Base-by-base conservation (phyloP, 2,329 filamentous ascomycete genomes). In the Monosporascus sp. region DNA sequence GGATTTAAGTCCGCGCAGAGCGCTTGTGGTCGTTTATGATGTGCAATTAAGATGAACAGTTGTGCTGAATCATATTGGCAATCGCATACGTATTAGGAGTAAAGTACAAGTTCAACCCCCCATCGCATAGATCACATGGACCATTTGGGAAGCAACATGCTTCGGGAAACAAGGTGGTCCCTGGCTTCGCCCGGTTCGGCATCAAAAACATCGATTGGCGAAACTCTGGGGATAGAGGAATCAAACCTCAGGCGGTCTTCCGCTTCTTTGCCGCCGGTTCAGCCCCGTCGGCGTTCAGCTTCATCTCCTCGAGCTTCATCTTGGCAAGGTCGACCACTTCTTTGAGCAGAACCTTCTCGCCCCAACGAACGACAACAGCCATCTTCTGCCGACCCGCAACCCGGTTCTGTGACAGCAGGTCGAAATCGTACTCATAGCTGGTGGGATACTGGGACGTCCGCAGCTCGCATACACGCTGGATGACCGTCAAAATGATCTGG, bases 301-400 rank as follows among this genome's bases (percentile, higher is more conserved):
- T 48, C 17, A 64, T 35, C 22, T 57, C 55, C 17, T 56, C 57
- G 17, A 67, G 48, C 51, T 63, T 66, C 37, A 62, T 65, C 58
- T 67, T 69, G 48, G 70, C 58, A 16, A 70, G 60, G 11, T 56
- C 60, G 54, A 79, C 74, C 1, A 84, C 75, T 62, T 83, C 77
- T 52, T 75, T 70, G 24, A 91, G 65, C 6, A 92, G 74, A 60
- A 78, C 77, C 68, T 91, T 91, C 70, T 93, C 89, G 16, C 88
- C 89, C 3, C 85, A 70, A 55, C 89, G 80, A 37, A 91, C 86
- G 49, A 80, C 73, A 22, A 85, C 63, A 0, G 88, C 88, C 84
- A 88, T 88, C 44, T 70, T 73, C 16, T 68, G 67, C 49, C 78
- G 71, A 31, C 71, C 61, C 3, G 57, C 57, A 7, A 75, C 53